Evolutionary conservation across 345 rosid genomes (phyloP).

Genomic region (Brassica rapa): DNA sequence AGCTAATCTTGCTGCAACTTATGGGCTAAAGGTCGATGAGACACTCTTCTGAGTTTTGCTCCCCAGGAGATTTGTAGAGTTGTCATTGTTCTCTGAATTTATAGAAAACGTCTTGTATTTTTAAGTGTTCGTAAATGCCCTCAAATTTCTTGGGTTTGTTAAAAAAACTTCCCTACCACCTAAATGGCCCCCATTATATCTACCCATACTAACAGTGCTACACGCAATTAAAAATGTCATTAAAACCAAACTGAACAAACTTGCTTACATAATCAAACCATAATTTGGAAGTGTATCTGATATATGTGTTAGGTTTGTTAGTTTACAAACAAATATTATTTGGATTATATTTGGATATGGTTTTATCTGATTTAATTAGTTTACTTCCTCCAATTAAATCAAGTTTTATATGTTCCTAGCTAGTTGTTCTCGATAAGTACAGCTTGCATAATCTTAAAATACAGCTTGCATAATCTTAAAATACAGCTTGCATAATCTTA

Average conservation of each 20-base stretch:
- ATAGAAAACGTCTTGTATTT: neutral
- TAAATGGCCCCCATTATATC: neutral
- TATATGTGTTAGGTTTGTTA: conserved; percentile 21
- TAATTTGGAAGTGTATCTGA: neutral
- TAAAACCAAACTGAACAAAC: conserved; percentile 19
- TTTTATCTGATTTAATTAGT: neutral
- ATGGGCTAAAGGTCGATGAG: neutral
- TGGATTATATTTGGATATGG: neutral
- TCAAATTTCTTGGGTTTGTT: neutral
- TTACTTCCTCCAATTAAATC: neutral
- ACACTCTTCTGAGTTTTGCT: neutral
- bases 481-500: no score
- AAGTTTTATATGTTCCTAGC: neutral
- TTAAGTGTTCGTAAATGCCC: neutral
- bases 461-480: neutral
- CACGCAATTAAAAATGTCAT: conserved; percentile 12
- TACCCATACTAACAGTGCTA: neutral
- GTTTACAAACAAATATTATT: neutral
- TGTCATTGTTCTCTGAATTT: neutral
- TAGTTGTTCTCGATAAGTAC: neutral
- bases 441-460: neutral
- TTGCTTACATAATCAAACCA: conserved; percentile 4
- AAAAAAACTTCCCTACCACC: neutral
- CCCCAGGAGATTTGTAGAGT: neutral
- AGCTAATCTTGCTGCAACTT: neutral